phyloP scores from a whole-genome alignment of 2,329 filamentous ascomycete species.

The Verticillium nonalfalfae region DNA sequence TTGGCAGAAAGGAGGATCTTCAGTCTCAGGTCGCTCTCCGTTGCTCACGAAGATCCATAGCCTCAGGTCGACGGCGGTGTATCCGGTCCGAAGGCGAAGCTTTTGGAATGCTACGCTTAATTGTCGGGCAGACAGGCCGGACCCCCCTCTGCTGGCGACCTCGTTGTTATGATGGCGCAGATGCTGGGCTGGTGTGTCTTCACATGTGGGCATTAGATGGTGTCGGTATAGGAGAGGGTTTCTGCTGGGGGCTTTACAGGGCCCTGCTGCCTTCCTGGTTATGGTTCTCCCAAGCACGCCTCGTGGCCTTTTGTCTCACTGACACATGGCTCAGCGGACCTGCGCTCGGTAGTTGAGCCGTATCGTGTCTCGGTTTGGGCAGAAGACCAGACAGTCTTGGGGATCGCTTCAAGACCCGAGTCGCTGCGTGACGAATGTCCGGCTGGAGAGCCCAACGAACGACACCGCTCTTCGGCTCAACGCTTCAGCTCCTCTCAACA shows the following conservation, averaged over 20 bases:
- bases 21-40: neutral
- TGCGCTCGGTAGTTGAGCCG: neutral
- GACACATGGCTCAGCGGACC: neutral
- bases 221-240: neutral
- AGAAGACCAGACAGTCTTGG: too few species aligned
- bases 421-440: too few species aligned
- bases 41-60: neutral
- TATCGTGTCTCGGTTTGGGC: too few species aligned
- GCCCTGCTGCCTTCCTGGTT: neutral
- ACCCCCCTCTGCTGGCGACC: neutral
- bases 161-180: neutral
- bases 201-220: neutral
- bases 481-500: neutral
- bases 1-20: neutral
- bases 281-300: neutral
- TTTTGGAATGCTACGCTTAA: neutral
- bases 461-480: neutral
- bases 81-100: neutral
- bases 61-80: neutral
- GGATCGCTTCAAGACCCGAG: too few species aligned
- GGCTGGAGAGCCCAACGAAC: neutral
- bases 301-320: neutral
- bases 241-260: neutral
- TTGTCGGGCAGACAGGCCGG: neutral
- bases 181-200: neutral